phyloP scores from a whole-genome alignment of 371 early-diverging fungal genomes.

The Actinomortierella wolfii region DNA sequence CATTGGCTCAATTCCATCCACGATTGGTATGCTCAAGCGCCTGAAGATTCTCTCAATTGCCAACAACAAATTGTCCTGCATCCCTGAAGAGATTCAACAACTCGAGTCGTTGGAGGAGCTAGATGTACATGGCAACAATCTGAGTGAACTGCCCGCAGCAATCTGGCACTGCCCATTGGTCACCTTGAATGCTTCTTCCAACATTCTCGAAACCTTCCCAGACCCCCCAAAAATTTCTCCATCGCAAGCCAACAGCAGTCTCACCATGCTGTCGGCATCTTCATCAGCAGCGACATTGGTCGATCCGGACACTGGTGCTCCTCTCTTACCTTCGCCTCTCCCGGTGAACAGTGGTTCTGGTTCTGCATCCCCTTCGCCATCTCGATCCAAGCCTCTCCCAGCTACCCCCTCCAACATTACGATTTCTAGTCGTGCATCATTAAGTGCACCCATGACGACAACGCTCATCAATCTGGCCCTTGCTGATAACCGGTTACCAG shows the following conservation, averaged over 20 bases:
- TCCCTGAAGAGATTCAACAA: conserved; percentile 67
- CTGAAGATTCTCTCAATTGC: conserved; percentile 65
- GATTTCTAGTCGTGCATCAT: conserved; percentile 12
- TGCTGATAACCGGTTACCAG: conserved; percentile 85
- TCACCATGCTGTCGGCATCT: conserved; percentile 9
- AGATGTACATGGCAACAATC: conserved; percentile 73
- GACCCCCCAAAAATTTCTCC: conserved; percentile 48
- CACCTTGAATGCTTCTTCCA: conserved; percentile 76
- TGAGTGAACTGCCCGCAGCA: conserved; percentile 76
- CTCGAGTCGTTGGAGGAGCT: conserved; percentile 57
- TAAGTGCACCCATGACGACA: conserved; percentile 61
- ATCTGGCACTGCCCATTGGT: conserved; percentile 87
- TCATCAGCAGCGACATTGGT: conserved; percentile 18
- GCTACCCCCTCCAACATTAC: conserved; percentile 18
- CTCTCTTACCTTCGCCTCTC: too few relatives aligned
- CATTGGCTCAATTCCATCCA: conserved; percentile 69
- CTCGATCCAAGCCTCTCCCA: conserved; percentile 28
- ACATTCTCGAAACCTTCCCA: conserved; percentile 74
- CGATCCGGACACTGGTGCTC: conserved; percentile 1
- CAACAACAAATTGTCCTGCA: conserved; percentile 66
- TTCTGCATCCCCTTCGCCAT: conserved; percentile 9
- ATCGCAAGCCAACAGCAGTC: background rate
- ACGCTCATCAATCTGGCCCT: conserved; percentile 69
- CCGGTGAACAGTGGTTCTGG: too few relatives aligned
- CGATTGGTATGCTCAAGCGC: conserved; percentile 60